Evolutionary conservation across 139 green algal species (phyloP).

Genomic region (Micractinium conductrix): DNA sequence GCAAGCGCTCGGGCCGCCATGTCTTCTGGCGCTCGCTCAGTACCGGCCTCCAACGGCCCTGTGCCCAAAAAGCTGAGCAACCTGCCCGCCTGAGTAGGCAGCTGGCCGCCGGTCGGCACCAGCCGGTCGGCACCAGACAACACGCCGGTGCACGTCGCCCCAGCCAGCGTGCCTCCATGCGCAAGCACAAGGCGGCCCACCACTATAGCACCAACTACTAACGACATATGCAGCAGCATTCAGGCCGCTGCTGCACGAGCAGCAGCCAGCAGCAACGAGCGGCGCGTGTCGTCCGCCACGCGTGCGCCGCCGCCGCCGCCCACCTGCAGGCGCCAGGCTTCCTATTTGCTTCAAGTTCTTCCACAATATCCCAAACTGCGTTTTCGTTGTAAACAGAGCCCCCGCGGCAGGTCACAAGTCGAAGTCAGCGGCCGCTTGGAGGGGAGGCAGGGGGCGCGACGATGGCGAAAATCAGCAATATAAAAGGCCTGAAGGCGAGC

Average conservation of each 20-base stretch:
- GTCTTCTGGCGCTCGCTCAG: background rate
- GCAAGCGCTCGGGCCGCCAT: background rate
- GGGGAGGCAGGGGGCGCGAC: background rate
- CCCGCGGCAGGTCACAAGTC: background rate
- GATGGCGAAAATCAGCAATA: conserved; percentile 80
- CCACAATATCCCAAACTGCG: background rate
- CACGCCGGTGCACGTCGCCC: background rate
- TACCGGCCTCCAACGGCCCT: background rate
- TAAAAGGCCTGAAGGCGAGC: conserved; percentile 75
- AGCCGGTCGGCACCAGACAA: background rate
- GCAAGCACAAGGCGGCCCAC: too few relatives aligned
- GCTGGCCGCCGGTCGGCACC: background rate
- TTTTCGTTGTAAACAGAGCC: background rate
- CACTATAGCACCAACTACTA: background rate
- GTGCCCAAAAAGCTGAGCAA: conserved; percentile 40
- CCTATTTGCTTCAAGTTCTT: background rate
- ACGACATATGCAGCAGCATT: background rate
- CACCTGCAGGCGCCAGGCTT: background rate
- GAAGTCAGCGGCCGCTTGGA: background rate
- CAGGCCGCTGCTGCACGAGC: background rate
- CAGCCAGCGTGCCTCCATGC: too few relatives aligned
- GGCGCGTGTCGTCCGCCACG: background rate
- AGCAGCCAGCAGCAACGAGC: background rate
- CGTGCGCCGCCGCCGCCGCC: background rate
- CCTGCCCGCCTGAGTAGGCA: conserved; percentile 18